These are phyloP conservation scores for Mucor indicus DNA, from an alignment of 371 early-diverging fungal genomes.

Conservation along the genomic window DNA sequence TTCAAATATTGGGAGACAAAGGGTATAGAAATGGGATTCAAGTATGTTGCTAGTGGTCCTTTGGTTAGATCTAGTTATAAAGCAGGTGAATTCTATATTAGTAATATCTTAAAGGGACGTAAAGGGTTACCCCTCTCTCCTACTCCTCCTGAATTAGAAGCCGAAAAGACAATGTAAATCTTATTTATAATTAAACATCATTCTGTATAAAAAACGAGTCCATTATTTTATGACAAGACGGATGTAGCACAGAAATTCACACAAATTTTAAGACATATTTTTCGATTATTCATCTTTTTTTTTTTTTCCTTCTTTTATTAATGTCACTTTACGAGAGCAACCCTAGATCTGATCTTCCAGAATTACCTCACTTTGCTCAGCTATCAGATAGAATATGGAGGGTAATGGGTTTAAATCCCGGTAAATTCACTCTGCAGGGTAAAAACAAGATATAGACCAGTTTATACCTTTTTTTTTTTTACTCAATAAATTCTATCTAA, in stretches of 20 bases:
- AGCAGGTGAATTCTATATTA: conserved; percentile 97
- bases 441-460: too few relatives aligned
- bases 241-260: too few relatives aligned
- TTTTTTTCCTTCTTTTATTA: neutral
- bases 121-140: conserved; percentile 34
- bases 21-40: conserved; percentile 88
- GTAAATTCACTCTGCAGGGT: conserved; percentile 78
- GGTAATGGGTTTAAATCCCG: conserved; percentile 77
- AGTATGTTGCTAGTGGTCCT: conserved; percentile 95
- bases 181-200: too few relatives aligned
- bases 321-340: conserved; percentile 12
- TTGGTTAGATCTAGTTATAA: conserved; percentile 95
- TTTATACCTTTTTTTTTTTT: neutral
- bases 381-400: conserved; percentile 53
- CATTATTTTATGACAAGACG: too few relatives aligned
- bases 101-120: conserved; percentile 74
- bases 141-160: neutral
- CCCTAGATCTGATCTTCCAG: conserved; percentile 14
- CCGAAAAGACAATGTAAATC: neutral
- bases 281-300: too few relatives aligned
- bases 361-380: conserved; percentile 39
- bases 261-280: too few relatives aligned
- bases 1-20: conserved; percentile 88
- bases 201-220: too few relatives aligned
- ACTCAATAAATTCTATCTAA: neutral